phyloP scores from a whole-genome alignment of 2,329 filamentous ascomycete genomes.

The Triangularia setosa region DNA sequence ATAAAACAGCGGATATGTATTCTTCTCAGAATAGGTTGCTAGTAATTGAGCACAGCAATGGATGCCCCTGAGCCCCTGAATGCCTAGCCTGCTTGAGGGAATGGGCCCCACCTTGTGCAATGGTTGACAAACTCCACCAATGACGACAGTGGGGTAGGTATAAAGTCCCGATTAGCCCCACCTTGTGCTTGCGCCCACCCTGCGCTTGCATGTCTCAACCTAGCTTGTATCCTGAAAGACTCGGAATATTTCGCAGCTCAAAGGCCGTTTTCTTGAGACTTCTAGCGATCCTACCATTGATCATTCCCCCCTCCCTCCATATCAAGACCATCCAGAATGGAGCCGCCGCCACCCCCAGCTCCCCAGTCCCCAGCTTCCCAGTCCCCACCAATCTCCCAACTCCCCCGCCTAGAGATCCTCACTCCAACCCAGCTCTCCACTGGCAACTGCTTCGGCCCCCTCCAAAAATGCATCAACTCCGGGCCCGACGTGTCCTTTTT shows the following conservation, averaged over 20 bases:
- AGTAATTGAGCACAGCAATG: too few relatives aligned
- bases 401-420: not conserved
- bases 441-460: slow-evolving; percentile 61
- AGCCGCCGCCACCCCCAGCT: not conserved
- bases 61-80: not conserved
- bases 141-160: not conserved
- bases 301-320: too few relatives aligned
- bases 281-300: too few relatives aligned
- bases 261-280: too few relatives aligned
- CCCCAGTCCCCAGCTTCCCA: not conserved
- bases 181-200: not conserved
- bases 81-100: not conserved
- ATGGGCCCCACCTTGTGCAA: not conserved
- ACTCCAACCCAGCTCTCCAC: not conserved
- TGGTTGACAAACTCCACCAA: not conserved
- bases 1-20: too few relatives aligned
- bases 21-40: too few relatives aligned
- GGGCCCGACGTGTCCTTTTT: slow-evolving; percentile 82
- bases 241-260: not conserved
- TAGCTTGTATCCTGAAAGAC: not conserved
- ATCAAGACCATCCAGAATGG: not conserved
- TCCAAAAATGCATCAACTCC: slow-evolving; percentile 72
- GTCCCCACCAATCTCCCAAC: not conserved
- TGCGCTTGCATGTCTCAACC: not conserved
- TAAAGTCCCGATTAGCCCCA: not conserved